Evolutionary conservation across 2,329 filamentous ascomycete species (phyloP).

Genomic region (Amauroascus verrucosus): DNA sequence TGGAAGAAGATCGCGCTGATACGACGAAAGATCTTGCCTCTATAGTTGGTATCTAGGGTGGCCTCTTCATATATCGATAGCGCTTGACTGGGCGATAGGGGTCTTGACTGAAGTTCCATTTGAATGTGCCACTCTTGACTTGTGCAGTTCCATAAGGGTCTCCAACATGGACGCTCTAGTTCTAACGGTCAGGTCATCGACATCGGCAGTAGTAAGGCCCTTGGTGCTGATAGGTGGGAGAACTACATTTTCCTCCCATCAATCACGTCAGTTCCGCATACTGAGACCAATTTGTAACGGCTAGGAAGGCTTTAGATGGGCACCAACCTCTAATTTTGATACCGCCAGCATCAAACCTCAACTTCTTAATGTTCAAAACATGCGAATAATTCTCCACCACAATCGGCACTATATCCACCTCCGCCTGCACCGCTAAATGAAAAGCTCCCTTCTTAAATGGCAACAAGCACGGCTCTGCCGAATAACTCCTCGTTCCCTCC

Average conservation of each 20-base stretch:
- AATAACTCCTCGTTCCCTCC: constrained; percentile 87
- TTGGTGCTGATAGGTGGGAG: constrained; percentile 70
- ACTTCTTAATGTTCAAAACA: constrained; percentile 53
- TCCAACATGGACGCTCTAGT: constrained; percentile 67
- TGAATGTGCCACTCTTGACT: constrained; percentile 5
- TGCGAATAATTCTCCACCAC: constrained; percentile 72
- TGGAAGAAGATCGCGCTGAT: background rate
- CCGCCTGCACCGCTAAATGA: constrained; percentile 86
- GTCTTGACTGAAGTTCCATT: background rate
- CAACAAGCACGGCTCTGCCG: constrained; percentile 66
- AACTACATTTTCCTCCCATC: constrained; percentile 42
- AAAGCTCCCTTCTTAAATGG: constrained; percentile 99
- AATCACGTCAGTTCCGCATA: background rate
- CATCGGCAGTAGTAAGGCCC: constrained; percentile 62
- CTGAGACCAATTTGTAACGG: background rate
- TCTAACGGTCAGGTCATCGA: constrained; percentile 59
- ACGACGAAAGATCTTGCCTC: background rate
- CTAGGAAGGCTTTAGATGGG: no score
- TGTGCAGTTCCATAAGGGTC: constrained; percentile 39
- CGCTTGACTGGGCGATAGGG: background rate
- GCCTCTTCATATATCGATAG: background rate
- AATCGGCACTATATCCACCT: constrained; percentile 83
- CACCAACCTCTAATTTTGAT: constrained; percentile 66
- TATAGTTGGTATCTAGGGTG: background rate
- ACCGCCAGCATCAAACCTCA: constrained; percentile 56